Evolutionary conservation across 257 asterid genomes (phyloP).

Genomic region (Lavandula angustifolia): DNA sequence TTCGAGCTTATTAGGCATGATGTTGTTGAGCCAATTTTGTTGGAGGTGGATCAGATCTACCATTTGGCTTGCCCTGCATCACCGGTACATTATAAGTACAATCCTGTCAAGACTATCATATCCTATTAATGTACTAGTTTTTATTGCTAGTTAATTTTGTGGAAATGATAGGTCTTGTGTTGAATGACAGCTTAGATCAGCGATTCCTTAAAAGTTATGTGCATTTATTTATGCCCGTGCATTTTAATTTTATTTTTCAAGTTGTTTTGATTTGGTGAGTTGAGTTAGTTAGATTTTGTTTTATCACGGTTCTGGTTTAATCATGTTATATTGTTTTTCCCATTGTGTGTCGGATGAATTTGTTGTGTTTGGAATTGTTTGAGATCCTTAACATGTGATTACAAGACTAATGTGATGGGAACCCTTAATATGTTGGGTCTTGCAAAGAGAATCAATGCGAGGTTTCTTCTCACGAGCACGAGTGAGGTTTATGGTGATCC

Average conservation of each 20-base stretch:
- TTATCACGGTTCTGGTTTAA: constrained; percentile 6
- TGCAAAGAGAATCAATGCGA: constrained; percentile 90
- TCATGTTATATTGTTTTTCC: too few species aligned
- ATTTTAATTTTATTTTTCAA: background rate
- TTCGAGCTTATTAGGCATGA: constrained; percentile 79
- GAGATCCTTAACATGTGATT: constrained; percentile 63
- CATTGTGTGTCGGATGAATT: too few species aligned
- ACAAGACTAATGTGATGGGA: constrained; percentile 98
- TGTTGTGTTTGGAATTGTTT: constrained; percentile 30
- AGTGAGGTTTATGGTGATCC: constrained; percentile 99
- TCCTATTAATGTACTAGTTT: constrained; percentile 35
- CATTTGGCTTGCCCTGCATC: constrained; percentile 84
- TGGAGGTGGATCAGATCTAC: constrained; percentile 84
- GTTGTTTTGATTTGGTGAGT: background rate
- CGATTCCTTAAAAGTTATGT: background rate
- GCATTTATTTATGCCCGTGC: constrained; percentile 5
- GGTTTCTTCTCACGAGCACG: constrained; percentile 88
- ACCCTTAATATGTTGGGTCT: constrained; percentile 97
- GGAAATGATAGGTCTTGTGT: background rate
- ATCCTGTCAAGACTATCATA: constrained; percentile 79
- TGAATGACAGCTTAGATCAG: constrained; percentile 14
- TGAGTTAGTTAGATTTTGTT: background rate
- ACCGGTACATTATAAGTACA: constrained; percentile 69
- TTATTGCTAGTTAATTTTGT: background rate
- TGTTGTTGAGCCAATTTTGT: constrained; percentile 73